Evolutionary conservation across 2,329 filamentous ascomycete species (phyloP), one percentile per base, ranked within the genome.

Genomic region (Phyllosticta citribraziliensis): DNA sequence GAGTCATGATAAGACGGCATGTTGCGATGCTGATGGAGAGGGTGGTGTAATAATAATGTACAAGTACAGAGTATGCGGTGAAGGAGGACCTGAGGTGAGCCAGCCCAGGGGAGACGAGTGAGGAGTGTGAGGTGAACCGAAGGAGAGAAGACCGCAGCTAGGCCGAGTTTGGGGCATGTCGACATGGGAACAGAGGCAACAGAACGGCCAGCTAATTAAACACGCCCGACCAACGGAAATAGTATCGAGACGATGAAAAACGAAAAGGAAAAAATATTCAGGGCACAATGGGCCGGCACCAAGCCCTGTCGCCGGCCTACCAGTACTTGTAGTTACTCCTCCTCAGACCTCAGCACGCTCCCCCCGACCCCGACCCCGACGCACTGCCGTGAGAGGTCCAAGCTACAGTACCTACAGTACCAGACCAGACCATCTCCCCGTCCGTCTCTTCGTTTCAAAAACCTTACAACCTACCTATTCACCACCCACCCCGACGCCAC

Each of bases 371-470:
- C 40, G n/a, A n/a, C n/a, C 40, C 40, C 40, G 22, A 22, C 22
- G 22, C 22, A 22, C 22, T 22, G n/a, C n/a, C n/a, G n/a, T n/a
- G 22, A 17, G n/a, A n/a, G 40, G 40, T 47, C 40, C 40, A 47
- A 47, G 40, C 40, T 47, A 47, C 40, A 1, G 8, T n/a, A n/a
- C n/a, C n/a, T n/a, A n/a, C n/a, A n/a, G n/a, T n/a, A n/a, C n/a
- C n/a, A n/a, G n/a, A n/a, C n/a, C 35, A 5, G 11, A 5, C 35
- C 8, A 40, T 5, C 35, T n/a, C 40, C n/a, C 40, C 17, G 40
- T 47, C 40, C 17, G 40, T 47, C 58, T 60, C 52, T 60, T 54
- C 40, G 52, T 61, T 61, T 57, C 52, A 57, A 57, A 57, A 61
- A 57, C 56, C 52, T 56, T 55, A 56, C 54, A 56, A 35, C 54